phyloP scores from a whole-genome alignment of 352 stramenopile species.

The Phytophthora idaei region DNA sequence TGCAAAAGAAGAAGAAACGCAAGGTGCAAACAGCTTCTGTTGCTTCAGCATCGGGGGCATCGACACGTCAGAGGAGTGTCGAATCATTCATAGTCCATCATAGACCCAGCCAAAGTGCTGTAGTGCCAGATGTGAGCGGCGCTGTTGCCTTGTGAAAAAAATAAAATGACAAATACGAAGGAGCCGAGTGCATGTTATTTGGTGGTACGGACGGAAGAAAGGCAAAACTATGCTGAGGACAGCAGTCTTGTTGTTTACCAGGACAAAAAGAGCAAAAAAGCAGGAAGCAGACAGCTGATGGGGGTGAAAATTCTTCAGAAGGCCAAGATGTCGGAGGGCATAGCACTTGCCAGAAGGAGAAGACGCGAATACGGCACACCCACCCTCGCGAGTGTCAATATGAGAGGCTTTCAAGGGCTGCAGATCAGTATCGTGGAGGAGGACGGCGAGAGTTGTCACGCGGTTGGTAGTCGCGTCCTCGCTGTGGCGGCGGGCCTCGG shows the following conservation, averaged over 20 bases:
- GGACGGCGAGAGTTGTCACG: conserved; percentile 40
- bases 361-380: neutral
- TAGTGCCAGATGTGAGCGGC: conserved; percentile 40
- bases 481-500: conserved; percentile 33
- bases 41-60: conserved; percentile 7
- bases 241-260: conserved; percentile 36
- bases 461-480: conserved; percentile 36
- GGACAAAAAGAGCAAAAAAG: conserved; percentile 18
- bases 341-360: conserved; percentile 17
- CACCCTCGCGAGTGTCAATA: conserved; percentile 6
- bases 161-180: neutral
- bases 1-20: conserved; percentile 73
- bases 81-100: conserved; percentile 1
- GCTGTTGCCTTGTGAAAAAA: conserved; percentile 31
- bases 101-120: conserved; percentile 15
- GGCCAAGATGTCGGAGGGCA: conserved; percentile 12
- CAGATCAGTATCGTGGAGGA: conserved; percentile 38
- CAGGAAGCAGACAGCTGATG: neutral
- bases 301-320: neutral
- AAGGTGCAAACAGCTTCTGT: conserved; percentile 39
- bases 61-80: conserved; percentile 14
- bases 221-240: conserved; percentile 25
- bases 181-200: neutral
- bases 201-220: conserved; percentile 6
- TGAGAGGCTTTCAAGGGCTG: conserved; percentile 13